Base-by-base conservation (phyloP, 192 early-diverging fungal species). In the Coemansia sp. region DNA sequence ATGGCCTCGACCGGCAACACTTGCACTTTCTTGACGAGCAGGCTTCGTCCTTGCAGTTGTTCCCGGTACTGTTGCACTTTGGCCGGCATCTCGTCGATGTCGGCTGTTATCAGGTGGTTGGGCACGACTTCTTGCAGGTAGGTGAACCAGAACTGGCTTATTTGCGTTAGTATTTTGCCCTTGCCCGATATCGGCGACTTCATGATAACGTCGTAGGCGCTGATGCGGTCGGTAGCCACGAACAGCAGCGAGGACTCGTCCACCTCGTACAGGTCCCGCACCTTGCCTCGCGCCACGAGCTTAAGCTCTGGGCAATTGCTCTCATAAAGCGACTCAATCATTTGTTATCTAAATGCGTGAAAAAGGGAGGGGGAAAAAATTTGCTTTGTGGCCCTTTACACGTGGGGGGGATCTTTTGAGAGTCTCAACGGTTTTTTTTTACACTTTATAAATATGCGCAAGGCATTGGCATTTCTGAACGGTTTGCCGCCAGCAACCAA, bases 151-250 rank as follows among this genome's bases (percentile, higher is more conserved):
- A 97, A 98, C 39, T 88, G 81, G 50, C 87, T 89, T 59, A 99
- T 84, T 72, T 95, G 88, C 14, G 97, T 98, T 59, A 99, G 80
- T 53, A 99, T 86, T 79, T 97, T 96, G 63, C 97, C 97, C 79
- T 99, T 99, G 66, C 88, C 88, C 3, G 91, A 83, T 58, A 99
- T 92, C 14, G 71, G 58, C 60, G 92, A 94, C 60, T 91, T 90
- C 95, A 99, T 95, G 58, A 98, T 92, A 34, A 99, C 95, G 58
- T 99, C 97, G 76, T 90, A 99, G 2, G 97, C 95, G 66, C 88
- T 92, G 77, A 98, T 91, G 52, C 97, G 85, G 81, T 99, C 97
- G 3, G 95, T 93, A 16, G 97, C 95, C 9, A 99, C 93, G 72
- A 99, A 98, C 30, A 99, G 85, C 53, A 99, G 80, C 11, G 85